Evolutionary conservation across 2,329 filamentous ascomycete species (phyloP), one percentile per base, ranked within the genome.

Genomic region (Fonsecaea pugnacius): DNA sequence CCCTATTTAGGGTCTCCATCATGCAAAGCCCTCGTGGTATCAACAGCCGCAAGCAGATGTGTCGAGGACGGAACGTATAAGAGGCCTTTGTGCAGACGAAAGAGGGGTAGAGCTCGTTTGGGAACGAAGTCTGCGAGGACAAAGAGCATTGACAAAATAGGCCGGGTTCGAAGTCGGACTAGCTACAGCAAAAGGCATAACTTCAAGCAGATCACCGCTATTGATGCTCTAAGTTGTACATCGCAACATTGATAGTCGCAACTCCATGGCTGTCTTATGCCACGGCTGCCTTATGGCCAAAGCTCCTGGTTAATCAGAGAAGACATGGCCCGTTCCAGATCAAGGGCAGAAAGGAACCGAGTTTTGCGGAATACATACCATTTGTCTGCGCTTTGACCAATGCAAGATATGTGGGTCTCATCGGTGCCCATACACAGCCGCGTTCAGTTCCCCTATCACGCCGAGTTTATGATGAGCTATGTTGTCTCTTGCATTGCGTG

Each of bases 1-100:
- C 43, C 3, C 18, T 48, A 48, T 24, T 48, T 48, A 48, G 43
- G 6, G 6, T 48, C 4, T 27, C 43, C 18, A 24, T 24, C 21
- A 12, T 24, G 24, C 4, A 12, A 48, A 12, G 7, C 12, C 8
- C 1, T 21, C 9, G 18, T 5, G 8, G 7, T 1, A 1, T 7
- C 21, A 48, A 24, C 43, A 48, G 21, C 43, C 43, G 43, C 43
- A 48, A 48, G 18, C 43, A 18, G 43, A 48, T n/a, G 24, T 48
- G 10, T 4, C 9, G 43, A 24, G 14, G 18, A 10, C 6, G 40
- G 1, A 9, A 12, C 43, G 21, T 27, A 4, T 10, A 48, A 3
- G 1, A 21, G 10, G 10, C 7, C 43, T 48, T 48, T 48, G 21
- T 48, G 43, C 21, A 48, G 6, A 14, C 9, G 2, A 48, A 24